These are phyloP conservation scores for Ophiocordyceps unilateralis DNA, from an alignment of 2,329 filamentous ascomycete genomes.

Conservation along the genomic window DNA sequence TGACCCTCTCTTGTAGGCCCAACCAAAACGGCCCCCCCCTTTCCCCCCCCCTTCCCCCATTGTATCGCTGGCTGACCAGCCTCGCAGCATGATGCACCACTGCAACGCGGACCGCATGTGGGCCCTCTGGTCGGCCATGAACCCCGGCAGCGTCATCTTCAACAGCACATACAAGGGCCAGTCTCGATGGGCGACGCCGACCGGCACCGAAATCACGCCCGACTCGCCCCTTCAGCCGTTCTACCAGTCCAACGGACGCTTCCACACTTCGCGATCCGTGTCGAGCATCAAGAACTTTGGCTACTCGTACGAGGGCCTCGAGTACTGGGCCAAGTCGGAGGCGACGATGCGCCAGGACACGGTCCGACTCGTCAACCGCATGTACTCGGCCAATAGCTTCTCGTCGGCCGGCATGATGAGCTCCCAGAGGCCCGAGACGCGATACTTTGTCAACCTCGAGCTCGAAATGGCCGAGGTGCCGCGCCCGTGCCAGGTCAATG, in stretches of 20 bases:
- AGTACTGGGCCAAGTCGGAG: conserved; percentile 15
- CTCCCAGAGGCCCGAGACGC: conserved; percentile 6
- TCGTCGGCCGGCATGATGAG: background rate
- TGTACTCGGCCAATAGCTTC: conserved; percentile 9
- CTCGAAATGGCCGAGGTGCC: conserved; percentile 18
- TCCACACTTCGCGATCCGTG: conserved; percentile 24
- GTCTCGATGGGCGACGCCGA: conserved; percentile 22
- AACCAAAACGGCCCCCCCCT: background rate
- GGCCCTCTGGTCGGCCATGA: conserved; percentile 33
- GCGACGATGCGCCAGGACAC: conserved; percentile 14
- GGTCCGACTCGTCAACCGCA: conserved; percentile 14
- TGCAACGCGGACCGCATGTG: conserved; percentile 48
- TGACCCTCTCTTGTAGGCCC: conserved; percentile 25
- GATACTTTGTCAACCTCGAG: conserved; percentile 17
- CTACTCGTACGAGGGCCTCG: conserved; percentile 21
- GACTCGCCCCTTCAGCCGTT: conserved; percentile 33
- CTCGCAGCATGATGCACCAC: conserved; percentile 26
- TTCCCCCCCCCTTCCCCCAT: background rate
- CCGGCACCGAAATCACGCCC: conserved; percentile 22
- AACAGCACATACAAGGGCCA: conserved; percentile 14
- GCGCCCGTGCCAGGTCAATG: conserved; percentile 16
- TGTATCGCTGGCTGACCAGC: background rate
- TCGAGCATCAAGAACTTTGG: conserved; percentile 16
- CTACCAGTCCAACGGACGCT: conserved; percentile 17
- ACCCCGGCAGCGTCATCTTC: conserved; percentile 18